Conservation (phyloP, 345 rosid species). For the Balakata baccata region DNA sequence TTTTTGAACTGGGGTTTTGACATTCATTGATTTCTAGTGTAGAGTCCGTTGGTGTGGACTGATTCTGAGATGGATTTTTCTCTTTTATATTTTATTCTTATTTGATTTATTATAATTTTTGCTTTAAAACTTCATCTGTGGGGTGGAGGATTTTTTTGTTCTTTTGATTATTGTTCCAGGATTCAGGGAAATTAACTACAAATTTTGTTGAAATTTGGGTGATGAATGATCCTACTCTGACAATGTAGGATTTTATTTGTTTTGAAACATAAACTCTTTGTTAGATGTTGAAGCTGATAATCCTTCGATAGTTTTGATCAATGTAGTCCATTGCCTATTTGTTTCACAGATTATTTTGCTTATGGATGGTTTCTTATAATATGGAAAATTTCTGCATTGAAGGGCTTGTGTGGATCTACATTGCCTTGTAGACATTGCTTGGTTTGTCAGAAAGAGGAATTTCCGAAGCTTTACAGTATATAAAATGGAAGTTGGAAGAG, state of each 20-base stretch:
- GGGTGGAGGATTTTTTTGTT: background rate
- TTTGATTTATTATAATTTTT: background rate
- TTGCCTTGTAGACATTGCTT: conserved; percentile 2
- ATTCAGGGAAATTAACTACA: background rate
- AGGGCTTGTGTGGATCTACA: conserved; percentile 24
- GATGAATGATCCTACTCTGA: background rate
- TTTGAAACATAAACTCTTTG: background rate
- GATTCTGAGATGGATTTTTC: conserved; percentile 2
- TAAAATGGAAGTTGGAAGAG: conserved; percentile 55
- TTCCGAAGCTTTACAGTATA: conserved; percentile 1
- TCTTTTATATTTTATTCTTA: background rate
- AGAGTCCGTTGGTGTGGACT: conserved; percentile 5
- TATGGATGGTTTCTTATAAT: conserved; percentile 1
- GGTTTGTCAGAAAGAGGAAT: conserved; percentile 15
- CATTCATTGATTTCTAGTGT: conserved; percentile 2
- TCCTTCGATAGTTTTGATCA: background rate
- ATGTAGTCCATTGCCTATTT: background rate
- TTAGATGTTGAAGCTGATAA: background rate
- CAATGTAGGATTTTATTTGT: conserved; percentile 7
- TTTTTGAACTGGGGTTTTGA: conserved; percentile 16
- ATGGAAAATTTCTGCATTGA: conserved; percentile 18
- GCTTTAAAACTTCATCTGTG: background rate
- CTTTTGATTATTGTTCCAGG: background rate
- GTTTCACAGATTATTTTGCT: background rate
- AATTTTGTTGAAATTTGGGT: background rate